phyloP scores from a whole-genome alignment of 192 early-diverging fungal species.

The Backusella mclennaniae region DNA sequence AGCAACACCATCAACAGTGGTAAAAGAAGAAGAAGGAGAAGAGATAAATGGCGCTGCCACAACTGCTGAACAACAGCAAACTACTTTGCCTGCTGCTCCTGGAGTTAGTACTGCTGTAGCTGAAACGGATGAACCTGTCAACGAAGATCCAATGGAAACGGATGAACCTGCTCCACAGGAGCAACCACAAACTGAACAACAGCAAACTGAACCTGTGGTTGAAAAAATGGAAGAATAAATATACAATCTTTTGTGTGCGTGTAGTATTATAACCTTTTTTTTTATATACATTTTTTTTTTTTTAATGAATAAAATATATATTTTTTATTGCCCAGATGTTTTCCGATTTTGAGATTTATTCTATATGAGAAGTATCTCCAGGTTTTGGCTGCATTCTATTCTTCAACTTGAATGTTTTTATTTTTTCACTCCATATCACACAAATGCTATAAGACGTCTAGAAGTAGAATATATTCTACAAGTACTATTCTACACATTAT shows the following conservation, averaged over 20 bases:
- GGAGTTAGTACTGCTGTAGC: neutral
- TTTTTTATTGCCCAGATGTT: too few species aligned
- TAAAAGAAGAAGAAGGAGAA: neutral
- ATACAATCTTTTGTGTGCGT: neutral
- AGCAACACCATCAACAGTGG: neutral
- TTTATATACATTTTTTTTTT: neutral
- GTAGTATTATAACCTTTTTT: neutral
- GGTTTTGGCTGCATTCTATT: too few species aligned
- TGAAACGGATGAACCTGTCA: neutral
- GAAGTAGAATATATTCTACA: too few species aligned
- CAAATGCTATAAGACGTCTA: too few species aligned
- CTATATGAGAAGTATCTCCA: too few species aligned
- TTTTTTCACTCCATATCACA: too few species aligned
- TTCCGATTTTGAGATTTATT: too few species aligned
- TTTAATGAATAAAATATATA: neutral
- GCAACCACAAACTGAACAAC: neutral
- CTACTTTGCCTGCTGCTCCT: neutral
- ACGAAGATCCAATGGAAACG: neutral
- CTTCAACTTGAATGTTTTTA: too few species aligned
- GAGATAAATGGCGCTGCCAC: neutral
- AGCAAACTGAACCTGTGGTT: neutral
- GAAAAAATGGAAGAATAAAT: constrained; percentile 2
- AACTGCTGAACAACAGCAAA: neutral
- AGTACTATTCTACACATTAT: too few species aligned
- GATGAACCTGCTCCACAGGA: neutral